Base-by-base conservation (phyloP, 805 yeast genomes). In the Metschnikowia amazonensis region DNA sequence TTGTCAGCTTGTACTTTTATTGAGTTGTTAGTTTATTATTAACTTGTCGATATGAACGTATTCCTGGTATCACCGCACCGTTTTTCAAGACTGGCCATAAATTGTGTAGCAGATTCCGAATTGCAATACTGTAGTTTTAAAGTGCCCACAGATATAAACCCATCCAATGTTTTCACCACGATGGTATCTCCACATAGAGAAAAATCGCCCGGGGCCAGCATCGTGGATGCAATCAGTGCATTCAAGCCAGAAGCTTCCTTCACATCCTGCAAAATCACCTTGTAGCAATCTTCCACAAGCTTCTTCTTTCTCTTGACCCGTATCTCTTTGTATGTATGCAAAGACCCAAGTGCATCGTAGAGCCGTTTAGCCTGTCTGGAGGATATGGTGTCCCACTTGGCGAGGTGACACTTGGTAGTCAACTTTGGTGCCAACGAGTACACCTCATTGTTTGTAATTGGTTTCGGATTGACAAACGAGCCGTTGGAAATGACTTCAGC, bases 361-460 rank as follows among this genome's bases (percentile, higher is more conserved):
- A 71, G 60, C 29, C 80, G 66, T 6, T 68, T 45, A 1, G 84
- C 65, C 5, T 67, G 60, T 0, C 59, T 46, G 0, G 80, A 54
- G 3, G 71, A 48, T 32, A 63, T 59, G 2, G 38, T 41, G 0
- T 47, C 24, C 89, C 92, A 86, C 3, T 66, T 33, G 2, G 84
- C 67, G 32, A 69, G 67, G 5, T 65, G 59, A 60, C 70, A 74
- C 1, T 56, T 43, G 0, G 78, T 64, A 1, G 63, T 55, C 24
- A 86, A 69, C 56, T 81, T 84, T 1, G 76, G 64, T 0, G 95
- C 94, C 46, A 78, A 70, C 0, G 86, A 77, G 48, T 56, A 73
- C 36, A 65, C 52, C 42, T 65, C 63, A 13, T 47, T 18, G 5
- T 30, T 14, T 13, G 37, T 16, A 4, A 25, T 37, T 10, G 43